Base-by-base conservation (phyloP, 257 asterid species). In the Lycium barbarum region DNA sequence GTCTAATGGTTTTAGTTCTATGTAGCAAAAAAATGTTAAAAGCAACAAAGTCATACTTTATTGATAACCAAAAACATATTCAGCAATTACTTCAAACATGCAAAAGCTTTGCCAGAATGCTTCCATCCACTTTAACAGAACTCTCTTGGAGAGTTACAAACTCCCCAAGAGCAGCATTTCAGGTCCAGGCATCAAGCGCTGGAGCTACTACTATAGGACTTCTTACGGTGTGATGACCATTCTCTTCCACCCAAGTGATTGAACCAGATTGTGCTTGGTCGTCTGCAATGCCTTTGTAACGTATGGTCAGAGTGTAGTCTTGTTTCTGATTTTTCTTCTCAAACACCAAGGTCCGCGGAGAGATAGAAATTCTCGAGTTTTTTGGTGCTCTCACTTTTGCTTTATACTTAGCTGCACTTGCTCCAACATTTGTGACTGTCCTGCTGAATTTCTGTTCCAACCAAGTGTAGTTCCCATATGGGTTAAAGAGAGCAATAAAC, bases 341-440 rank as follows among this genome's bases (percentile, higher is more conserved):
- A 74, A 86, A 86, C 14, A 17, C 33, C 71, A 86, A 33, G 58
- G 14, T 82, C 17, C 7, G 40, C 2, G 87, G 88, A 2, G 62
- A 71, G 18, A 86, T 78, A n/a, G 57, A 58, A 2, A 82, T 53
- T 57, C 5, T 22, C 0, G 76, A 82, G 38, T 18, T 76, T 43
- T 36, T 62, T 5, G 79, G 85, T 7, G 78, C 63, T 40, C 5
- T 68, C 18, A 82, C 67, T 51, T 72, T 82, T 14, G 74, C 74
- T 11, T 17, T 54, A 68, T 85, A 85, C 0, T 38, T 43, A 0
- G 85, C 73, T 45, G 58, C 58, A 13, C 76, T 84, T 36, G 9
- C 43, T 53, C 88, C 86, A 65, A 84, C 33, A 26, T 26, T 26
- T 26, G 33, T 26, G 33, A 26, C 33, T 26, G 33, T 26, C 33